Conservation (phyloP, 805 yeast species). For the Yarrowia hollandica region DNA sequence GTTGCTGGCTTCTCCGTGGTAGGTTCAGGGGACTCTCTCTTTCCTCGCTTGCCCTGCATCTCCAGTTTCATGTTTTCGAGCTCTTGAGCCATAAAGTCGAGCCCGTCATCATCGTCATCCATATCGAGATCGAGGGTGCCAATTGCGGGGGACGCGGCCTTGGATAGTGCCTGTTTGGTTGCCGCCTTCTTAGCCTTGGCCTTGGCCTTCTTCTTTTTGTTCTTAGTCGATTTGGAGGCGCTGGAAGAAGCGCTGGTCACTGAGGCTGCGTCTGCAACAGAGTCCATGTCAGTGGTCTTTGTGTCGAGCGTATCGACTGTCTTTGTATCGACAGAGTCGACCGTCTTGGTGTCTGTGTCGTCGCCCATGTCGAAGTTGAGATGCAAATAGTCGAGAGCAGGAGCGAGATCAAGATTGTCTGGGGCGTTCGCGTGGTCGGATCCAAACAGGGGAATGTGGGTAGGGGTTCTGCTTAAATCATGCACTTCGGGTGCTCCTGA, state of each 20-base stretch:
- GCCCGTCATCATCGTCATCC: constrained; percentile 1
- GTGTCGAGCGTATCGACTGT: neutral
- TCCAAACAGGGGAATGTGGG: constrained; percentile 19
- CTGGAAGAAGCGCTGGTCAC: neutral
- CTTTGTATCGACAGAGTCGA: constrained; percentile 1
- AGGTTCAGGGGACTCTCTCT: neutral
- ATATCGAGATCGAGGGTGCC: neutral
- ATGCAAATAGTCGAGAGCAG: constrained; percentile 9
- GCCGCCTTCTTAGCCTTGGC: neutral
- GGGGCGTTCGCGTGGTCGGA: constrained; percentile 2
- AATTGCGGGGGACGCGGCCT: neutral
- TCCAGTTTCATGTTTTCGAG: constrained; percentile 25
- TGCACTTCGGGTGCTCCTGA: constrained; percentile 22
- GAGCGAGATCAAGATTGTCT: constrained; percentile 7
- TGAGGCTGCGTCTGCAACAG: neutral
- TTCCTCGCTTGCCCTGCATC: constrained; percentile 14
- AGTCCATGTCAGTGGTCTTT: neutral
- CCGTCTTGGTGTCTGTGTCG: constrained; percentile 4
- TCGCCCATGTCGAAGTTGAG: neutral
- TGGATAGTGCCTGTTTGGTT: neutral
- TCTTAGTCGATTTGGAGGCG: neutral
- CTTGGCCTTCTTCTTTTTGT: constrained; percentile 8
- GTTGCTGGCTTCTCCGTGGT: neutral
- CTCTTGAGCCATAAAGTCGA: constrained; percentile 28
- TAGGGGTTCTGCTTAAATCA: neutral